Evolutionary conservation across 257 asterid genomes (phyloP).

Genomic region (Penstemon davidsonii): DNA sequence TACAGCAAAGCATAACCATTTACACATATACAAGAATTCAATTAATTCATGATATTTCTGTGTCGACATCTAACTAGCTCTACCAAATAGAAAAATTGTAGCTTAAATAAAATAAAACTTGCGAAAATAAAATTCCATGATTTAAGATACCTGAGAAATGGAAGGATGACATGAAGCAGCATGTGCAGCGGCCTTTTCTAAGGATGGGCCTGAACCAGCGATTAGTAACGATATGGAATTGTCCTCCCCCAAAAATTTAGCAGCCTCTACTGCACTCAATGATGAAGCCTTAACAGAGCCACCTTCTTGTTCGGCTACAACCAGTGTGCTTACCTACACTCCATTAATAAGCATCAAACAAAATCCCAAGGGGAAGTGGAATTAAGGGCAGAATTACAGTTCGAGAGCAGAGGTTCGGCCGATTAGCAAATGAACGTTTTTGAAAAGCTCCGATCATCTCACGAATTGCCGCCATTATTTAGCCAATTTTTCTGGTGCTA

Average conservation of each 20-base stretch:
- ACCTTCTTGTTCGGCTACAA: constrained; percentile 81
- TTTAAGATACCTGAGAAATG: constrained; percentile 55
- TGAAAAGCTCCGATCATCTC: constrained; percentile 52
- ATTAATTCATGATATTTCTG: too few relatives aligned
- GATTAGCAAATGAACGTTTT: constrained; percentile 33
- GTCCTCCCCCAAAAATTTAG: constrained; percentile 61
- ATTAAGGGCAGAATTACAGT: constrained; percentile 39
- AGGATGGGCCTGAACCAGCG: constrained; percentile 87
- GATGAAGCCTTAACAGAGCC: constrained; percentile 69
- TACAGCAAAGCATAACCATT: too few relatives aligned
- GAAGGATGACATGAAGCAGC: constrained; percentile 83
- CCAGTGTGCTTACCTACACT: constrained; percentile 73
- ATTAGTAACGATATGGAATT: constrained; percentile 65
- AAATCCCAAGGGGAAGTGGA: not conserved
- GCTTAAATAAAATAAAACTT: not conserved
- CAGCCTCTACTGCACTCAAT: constrained; percentile 85
- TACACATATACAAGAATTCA: too few relatives aligned
- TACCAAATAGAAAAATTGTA: too few relatives aligned
- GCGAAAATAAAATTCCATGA: not conserved
- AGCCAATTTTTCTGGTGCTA: too few relatives aligned
- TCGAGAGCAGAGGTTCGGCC: constrained; percentile 26
- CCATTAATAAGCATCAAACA: not conserved
- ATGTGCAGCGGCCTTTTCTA: constrained; percentile 70
- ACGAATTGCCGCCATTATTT: constrained; percentile 32
- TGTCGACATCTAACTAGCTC: too few relatives aligned